Conservation (phyloP, 1,284 basidiomycete genomes). For the Pseudozyma pruni region DNA sequence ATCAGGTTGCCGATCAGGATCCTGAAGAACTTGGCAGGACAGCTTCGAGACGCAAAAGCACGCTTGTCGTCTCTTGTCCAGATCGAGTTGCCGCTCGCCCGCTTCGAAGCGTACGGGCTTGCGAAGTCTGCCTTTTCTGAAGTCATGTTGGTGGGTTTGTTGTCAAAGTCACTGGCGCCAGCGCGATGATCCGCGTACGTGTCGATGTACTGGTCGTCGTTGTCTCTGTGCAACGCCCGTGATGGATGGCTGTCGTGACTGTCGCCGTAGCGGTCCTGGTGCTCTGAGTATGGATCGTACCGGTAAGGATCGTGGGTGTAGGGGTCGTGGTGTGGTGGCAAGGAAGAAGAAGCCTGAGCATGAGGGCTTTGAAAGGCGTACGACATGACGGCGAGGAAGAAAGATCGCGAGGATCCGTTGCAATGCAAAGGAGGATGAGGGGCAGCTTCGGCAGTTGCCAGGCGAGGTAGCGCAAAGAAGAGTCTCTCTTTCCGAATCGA, state of each 20-base stretch:
- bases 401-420: too few relatives aligned
- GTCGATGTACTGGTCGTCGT: conserved; percentile 4
- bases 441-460: neutral
- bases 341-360: conserved; percentile 28
- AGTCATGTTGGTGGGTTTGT: conserved; percentile 14
- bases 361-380: conserved; percentile 46
- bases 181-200: conserved; percentile 17
- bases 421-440: conserved; percentile 1
- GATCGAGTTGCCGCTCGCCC: conserved; percentile 57
- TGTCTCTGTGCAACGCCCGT: conserved; percentile 11
- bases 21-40: conserved; percentile 55
- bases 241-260: conserved; percentile 27
- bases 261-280: conserved; percentile 17
- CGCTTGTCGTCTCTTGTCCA: conserved; percentile 60
- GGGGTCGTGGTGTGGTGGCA: conserved; percentile 11
- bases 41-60: conserved; percentile 50
- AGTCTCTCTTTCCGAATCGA: neutral
- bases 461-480: conserved; percentile 9
- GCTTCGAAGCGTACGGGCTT: conserved; percentile 27
- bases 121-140: conserved; percentile 29
- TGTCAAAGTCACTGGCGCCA: conserved; percentile 11
- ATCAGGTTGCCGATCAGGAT: conserved; percentile 58
- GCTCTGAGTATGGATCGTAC: conserved; percentile 11
- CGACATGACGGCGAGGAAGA: conserved; percentile 22
- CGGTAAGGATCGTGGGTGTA: conserved; percentile 33